Conservation (phyloP, 305 asterid species). For the Fraxinus ornus region DNA sequence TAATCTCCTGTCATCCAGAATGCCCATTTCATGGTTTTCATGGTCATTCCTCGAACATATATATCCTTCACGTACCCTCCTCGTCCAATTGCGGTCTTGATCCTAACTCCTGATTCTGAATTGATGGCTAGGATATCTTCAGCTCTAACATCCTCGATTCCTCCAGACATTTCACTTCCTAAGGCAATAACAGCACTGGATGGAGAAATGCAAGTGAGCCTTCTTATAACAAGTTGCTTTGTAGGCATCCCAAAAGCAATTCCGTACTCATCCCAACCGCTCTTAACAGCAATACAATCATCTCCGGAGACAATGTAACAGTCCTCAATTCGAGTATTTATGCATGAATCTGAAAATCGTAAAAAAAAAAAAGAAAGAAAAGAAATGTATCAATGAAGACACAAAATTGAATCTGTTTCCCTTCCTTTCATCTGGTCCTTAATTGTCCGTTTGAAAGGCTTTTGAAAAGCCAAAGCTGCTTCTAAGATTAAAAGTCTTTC, state of each 20-base stretch:
- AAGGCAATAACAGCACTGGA: conserved; percentile 80
- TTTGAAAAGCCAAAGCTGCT: neutral
- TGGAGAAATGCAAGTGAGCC: conserved; percentile 90
- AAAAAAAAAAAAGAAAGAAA: too few relatives aligned
- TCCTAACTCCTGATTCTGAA: conserved; percentile 83
- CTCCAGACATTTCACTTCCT: conserved; percentile 99
- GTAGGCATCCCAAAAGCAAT: conserved; percentile 93
- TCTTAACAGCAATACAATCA: conserved; percentile 89
- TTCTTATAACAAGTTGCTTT: conserved; percentile 61
- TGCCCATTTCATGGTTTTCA: conserved; percentile 93
- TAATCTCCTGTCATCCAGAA: conserved; percentile 97
- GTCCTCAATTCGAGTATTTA: conserved; percentile 79
- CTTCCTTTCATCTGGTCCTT: too few relatives aligned
- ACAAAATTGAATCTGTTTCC: neutral
- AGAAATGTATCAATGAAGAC: neutral
- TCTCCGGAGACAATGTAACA: conserved; percentile 96
- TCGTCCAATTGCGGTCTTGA: conserved; percentile 78
- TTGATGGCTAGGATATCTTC: conserved; percentile 74
- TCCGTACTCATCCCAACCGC: conserved; percentile 97
- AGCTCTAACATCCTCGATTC: conserved; percentile 76
- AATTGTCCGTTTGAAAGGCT: neutral
- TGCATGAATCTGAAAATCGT: conserved; percentile 65
- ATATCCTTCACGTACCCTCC: conserved; percentile 88
- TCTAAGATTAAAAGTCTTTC: neutral
- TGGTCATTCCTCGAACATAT: conserved; percentile 61